Evolutionary conservation across 768 basidiomycete genomes (phyloP), one percentile per base, ranked within the genome.

Genomic region (Dioszegia hungarica): DNA sequence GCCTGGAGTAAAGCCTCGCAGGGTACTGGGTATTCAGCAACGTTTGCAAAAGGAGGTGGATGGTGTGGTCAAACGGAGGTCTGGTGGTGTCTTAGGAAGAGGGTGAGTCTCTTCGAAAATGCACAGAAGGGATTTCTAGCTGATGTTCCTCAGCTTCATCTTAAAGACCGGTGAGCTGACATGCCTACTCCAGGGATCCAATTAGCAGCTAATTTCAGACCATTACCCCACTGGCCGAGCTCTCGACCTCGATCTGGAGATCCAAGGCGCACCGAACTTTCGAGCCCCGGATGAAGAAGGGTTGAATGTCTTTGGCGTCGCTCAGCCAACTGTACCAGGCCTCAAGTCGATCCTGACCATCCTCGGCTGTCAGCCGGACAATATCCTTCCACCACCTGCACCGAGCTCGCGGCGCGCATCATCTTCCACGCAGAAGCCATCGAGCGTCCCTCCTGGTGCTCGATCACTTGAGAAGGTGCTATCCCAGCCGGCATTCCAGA

Each of bases 221-320:
- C 77, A 77, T 27, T 75, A 77, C 39, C 67, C 74, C 1, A 72
- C 74, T 10, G 61, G 70, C 43, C 84, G 92, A 61, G 91, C 91
- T 3, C 79, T 92, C 39, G 89, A 94, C 72, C 82, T 98, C 1
- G 90, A 94, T 67, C 81, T 97, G 25, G 90, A 88, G 56, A 81
- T 99, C 9, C 87, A 91, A 70, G 94, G 95, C 31, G 94, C 94
- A 17, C 92, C 94, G 3, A 97, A 98, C 77, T 97, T 98, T 72
- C 81, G 95, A 63, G 85, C 88, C 12, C 87, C 91, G 9, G 81
- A 84, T 48, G 82, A 85, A 45, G 86, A 85, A 25, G 82, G 83
- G 55, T 81, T 97, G 31, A 94, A 93, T 63, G 90, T 99, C 1
- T 98, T 88, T 70, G 95, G 94, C 14, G 90, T 87, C 5, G 94